Percentiles rank a stretch among this genome's conserved stretches.
These are phyloP conservation scores for Trichoderma brevicompactum DNA, from an alignment of 2,329 filamentous ascomycete species.

Conservation along the genomic window DNA sequence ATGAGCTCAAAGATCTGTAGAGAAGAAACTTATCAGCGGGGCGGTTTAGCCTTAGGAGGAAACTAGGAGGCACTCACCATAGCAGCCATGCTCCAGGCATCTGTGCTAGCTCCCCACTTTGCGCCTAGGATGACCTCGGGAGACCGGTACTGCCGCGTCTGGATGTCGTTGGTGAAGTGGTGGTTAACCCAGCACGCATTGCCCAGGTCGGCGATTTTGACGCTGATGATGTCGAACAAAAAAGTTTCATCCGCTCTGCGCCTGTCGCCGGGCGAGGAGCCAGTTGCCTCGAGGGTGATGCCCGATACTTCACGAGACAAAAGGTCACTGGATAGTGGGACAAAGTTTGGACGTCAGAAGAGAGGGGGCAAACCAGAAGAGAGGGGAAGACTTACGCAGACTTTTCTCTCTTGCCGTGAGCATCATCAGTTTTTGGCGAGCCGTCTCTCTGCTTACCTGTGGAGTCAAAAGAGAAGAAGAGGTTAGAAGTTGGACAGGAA, in stretches of 20 bases:
- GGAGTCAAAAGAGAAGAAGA: constrained; percentile 34
- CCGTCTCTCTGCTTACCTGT: constrained; percentile 46
- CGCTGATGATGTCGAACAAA: constrained; percentile 79
- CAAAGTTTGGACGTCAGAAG: not conserved
- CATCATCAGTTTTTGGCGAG: constrained; percentile 61
- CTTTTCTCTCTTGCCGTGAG: constrained; percentile 86
- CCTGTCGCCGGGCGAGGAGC: constrained; percentile 62
- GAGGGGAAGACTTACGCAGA: constrained; percentile 72
- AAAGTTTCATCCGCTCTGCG: constrained; percentile 62
- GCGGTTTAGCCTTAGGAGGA: not conserved
- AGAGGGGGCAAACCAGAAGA: not conserved
- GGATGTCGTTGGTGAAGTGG: constrained; percentile 99
- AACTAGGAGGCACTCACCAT: constrained; percentile 70
- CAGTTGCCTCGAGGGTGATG: constrained; percentile 84
- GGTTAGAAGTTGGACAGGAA: constrained; percentile 28
- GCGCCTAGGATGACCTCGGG: constrained; percentile 95
- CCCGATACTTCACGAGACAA: constrained; percentile 92
- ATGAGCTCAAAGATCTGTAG: constrained; percentile 93
- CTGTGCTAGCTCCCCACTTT: constrained; percentile 99
- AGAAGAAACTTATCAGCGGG: not conserved
- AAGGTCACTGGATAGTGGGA: constrained; percentile 65
- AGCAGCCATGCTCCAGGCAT: constrained; percentile 99
- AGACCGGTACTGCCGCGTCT: constrained; percentile 95
- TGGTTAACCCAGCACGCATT: constrained; percentile 99
- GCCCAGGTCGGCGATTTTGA: constrained; percentile 97